Evolutionary conservation across 495 filamentous ascomycete genomes (phyloP), one percentile per base, ranked within the genome.

Genomic region (Penicillium diatomitis): DNA sequence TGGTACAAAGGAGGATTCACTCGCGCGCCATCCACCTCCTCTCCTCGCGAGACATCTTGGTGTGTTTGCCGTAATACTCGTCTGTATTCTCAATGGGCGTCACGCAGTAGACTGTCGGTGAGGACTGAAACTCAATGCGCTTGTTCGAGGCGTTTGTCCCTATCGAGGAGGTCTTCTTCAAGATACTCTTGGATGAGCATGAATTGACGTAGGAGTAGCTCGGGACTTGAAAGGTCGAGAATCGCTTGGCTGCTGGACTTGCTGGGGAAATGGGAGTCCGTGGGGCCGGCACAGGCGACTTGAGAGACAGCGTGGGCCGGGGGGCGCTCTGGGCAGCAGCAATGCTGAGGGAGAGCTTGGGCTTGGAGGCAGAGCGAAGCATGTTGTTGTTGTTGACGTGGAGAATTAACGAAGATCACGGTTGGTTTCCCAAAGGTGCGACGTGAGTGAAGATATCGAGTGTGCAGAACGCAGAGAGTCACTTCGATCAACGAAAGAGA

Each of bases 61-160:
- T 67, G 52, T 78, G 71, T 29, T 57, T 67, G 47, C 75, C 75
- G 41, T 78, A 75, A 53, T 76, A 78, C 44, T 78, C 75, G 20
- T 77, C 73, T 27, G 69, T 66, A 12, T 72, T 71, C 57, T 73
- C 71, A 55, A 79, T 74, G 0, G 74, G 74, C 4, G 72, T 76
- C 49, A 79, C 68, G 40, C 72, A 76, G 56, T 76, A 60, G 28
- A 79, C 67, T 28, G 68, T 73, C 5, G 76, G 74, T 5, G 69
- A 68, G 31, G 62, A 65, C 28, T 71, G 53, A 58, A 78, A 77
- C 36, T 74, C 63, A 31, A 77, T 70, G 48, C 61, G 64, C 55
- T 74, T 78, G 33, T 63, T 55, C n/a, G 53, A 46, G 36, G 54
- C 47, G 10, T 47, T 54, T 33, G 29, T 43, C 6, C 30, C 53